These are phyloP conservation scores for Erigeron philadelphicus DNA, from an alignment of 140 eudicot genomes.

Conservation along the genomic window DNA sequence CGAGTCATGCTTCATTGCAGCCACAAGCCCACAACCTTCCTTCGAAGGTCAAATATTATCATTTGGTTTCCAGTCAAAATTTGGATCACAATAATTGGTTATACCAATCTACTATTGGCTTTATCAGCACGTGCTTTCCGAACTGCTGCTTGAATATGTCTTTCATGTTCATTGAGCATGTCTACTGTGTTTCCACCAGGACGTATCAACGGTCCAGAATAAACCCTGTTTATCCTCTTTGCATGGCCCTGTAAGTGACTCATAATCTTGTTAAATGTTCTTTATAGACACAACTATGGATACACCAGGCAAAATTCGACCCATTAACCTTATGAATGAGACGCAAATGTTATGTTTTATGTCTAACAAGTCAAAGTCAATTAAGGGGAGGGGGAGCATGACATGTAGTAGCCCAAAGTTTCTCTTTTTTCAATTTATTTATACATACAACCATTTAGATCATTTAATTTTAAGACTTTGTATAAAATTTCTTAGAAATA, in stretches of 20 bases:
- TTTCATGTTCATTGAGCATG: slow-evolving; percentile 74
- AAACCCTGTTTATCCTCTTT: slow-evolving; percentile 51
- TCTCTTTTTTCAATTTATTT: no score
- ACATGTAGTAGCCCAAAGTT: neutral
- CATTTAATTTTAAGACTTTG: neutral
- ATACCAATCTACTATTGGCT: slow-evolving; percentile 29
- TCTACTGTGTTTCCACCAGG: slow-evolving; percentile 70
- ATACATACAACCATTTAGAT: neutral
- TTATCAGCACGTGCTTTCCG: slow-evolving; percentile 62
- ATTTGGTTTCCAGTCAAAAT: slow-evolving; percentile 11
- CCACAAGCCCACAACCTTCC: slow-evolving; percentile 12
- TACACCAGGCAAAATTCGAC: neutral
- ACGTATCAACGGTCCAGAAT: slow-evolving; percentile 70
- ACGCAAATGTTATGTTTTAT: neutral
- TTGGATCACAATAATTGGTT: slow-evolving; percentile 5
- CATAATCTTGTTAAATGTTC: slow-evolving; percentile 11
- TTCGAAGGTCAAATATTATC: slow-evolving; percentile 17
- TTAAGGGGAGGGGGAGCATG: neutral
- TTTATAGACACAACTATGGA: neutral
- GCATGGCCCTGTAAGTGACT: slow-evolving; percentile 37
- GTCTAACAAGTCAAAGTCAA: neutral
- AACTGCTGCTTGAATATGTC: slow-evolving; percentile 71
- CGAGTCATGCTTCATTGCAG: slow-evolving; percentile 15
- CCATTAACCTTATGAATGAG: neutral
- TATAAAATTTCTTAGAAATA: neutral